Base-by-base conservation (phyloP, 495 filamentous ascomycete genomes). In the Podospora tetraspora region DNA sequence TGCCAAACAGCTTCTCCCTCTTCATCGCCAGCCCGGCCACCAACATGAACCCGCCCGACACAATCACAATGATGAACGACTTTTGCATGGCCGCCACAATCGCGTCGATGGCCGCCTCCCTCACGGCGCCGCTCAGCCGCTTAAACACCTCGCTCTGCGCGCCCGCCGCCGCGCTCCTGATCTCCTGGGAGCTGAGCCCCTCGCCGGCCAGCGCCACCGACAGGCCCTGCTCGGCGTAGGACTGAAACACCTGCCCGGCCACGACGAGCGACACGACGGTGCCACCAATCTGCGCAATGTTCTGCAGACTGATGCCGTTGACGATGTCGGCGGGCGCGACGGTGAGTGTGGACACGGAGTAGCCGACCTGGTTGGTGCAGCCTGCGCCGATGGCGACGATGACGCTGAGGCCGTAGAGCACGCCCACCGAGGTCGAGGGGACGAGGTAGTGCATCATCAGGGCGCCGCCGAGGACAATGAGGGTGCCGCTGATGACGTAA, bases 201-300 rank as follows among this genome's bases (percentile, higher is more conserved):
- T 71, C 61, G 7, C 79, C 70, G 0, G 84, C 82, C 7, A 87
- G 71, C 27, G 81, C 71, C 0, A 25, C 67, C 1, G 66, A 13
- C 22, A 84, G 74, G 23, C 75, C 75, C 9, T 69, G 71, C 24
- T 76, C 63, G 2, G 76, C 75, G 16, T 75, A 73, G 63, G 85
- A 86, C 59, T 88, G 74, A 74, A 86, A 89, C 3, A 89, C 79
- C 7, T 81, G 75, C 10, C 86, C 86, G 10, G 86, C 84, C 23
- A 90, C 86, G 0, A 84, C 83, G 3, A 90, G 79, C 0, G 83
- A 75, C 34, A 90, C 79, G 2, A 83, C 81, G 5, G 82, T 77
- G 34, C 85, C 85, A 2, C 77, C 72, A 9, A 87, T 77, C 73
- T 90, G 88, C 2, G 80, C 82, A 22, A 82, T 71, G 9, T 81